Base-by-base conservation (phyloP, 257 asterid genomes). In the Pogostemon cablin region DNA sequence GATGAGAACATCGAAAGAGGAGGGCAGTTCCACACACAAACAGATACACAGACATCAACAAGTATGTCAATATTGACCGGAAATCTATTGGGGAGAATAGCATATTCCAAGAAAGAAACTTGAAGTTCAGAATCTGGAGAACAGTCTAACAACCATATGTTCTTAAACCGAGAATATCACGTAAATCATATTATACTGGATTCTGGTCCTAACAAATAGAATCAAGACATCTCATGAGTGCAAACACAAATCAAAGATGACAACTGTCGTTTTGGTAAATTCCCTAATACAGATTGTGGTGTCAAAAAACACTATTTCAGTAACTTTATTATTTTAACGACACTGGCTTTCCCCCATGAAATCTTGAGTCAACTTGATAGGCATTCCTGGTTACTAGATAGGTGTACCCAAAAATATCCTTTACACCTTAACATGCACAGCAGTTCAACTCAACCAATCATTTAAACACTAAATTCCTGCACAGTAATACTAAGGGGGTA, bases 1-100 rank as follows among this genome's bases (percentile, higher is more conserved):
- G n/a, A 55, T 53, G 75, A 63, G 68, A 72, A 62, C 49, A 70
- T 59, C 8, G 56, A 25, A 58, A 62, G 60, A 69, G 60, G 7
- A 37, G 54, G 50, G 42, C n/a, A 56, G 10, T 62, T 25, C 50
- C 44, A 58, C 1, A 39, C 46, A 43, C 35, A 68, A 41, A 57
- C 53, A 25, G 60, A 70, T 35, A 68, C 61, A 65, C 15, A 25
- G 6, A 54, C 38, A 67, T 1, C 48, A 12, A 34, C 58, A 42
- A 68, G 7, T 55, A 17, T 41, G 42, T 47, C 69, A 65, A 59
- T 9, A 35, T 38, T 47, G 53, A 52, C n/a, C 6, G 20, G 42
- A 58, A 35, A 11, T 66, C 34, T 32, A 34, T 46, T 40, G 2
- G 25, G 54, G 20, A 53, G 54, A 15, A 50, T 20, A 40, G n/a